Conservation (phyloP, 345 rosid species). For the Noccaea caerulescens region DNA sequence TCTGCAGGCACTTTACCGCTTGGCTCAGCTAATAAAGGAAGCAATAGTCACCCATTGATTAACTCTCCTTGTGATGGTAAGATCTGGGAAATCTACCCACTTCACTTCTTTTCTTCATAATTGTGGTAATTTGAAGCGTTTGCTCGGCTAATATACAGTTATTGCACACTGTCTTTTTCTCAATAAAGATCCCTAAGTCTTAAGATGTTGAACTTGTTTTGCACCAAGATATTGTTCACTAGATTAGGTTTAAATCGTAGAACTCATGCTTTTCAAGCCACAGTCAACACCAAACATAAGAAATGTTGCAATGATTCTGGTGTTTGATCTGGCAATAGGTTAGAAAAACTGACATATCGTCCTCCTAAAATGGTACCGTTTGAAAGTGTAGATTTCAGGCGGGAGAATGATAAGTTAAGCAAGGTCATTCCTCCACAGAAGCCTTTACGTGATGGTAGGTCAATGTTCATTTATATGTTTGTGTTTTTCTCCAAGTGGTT, state of each 20-base stretch:
- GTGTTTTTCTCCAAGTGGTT: not conserved
- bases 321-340: slow-evolving; percentile 1
- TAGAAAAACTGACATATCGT: slow-evolving; percentile 14
- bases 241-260: slow-evolving; percentile 5
- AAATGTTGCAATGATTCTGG: not conserved
- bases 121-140: slow-evolving; percentile 3
- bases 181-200: not conserved
- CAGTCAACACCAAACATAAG: slow-evolving; percentile 4
- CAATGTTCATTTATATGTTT: slow-evolving; percentile 5
- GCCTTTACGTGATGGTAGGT: slow-evolving; percentile 63
- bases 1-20: slow-evolving; percentile 36
- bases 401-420: slow-evolving; percentile 38
- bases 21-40: slow-evolving; percentile 31
- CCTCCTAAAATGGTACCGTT: slow-evolving; percentile 17
- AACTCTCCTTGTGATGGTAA: slow-evolving; percentile 37
- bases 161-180: not conserved
- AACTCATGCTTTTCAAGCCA: slow-evolving; percentile 14
- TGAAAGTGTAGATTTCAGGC: slow-evolving; percentile 42
- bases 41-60: slow-evolving; percentile 6
- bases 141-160: not conserved
- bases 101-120: not conserved
- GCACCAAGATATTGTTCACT: not conserved
- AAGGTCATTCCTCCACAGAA: slow-evolving; percentile 44
- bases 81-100: not conserved
- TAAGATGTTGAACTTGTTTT: not conserved